These are phyloP conservation scores for Daldinia decipiens DNA, from an alignment of 495 filamentous ascomycete genomes.

Conservation along the genomic window DNA sequence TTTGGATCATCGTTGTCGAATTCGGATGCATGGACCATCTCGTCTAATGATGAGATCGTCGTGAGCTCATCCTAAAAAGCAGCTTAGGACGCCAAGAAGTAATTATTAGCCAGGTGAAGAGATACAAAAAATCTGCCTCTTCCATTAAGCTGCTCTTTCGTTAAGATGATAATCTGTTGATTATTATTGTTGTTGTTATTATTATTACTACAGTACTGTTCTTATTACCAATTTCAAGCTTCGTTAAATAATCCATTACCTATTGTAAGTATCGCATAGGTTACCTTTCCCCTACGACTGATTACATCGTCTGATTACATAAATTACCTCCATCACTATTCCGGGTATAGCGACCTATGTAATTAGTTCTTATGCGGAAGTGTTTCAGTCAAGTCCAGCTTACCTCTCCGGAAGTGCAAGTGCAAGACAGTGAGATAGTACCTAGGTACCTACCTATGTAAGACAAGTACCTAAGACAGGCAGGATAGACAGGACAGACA, in stretches of 20 bases:
- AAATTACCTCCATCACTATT: background rate
- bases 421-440: background rate
- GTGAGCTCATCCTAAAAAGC: slow-evolving; percentile 38
- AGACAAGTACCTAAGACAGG: background rate
- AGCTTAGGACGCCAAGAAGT: slow-evolving; percentile 39
- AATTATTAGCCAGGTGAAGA: slow-evolving; percentile 21
- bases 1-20: slow-evolving; percentile 43
- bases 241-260: background rate
- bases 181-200: too few relatives aligned
- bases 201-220: background rate
- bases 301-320: background rate
- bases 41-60: slow-evolving; percentile 43
- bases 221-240: too few relatives aligned
- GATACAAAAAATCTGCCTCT: slow-evolving; percentile 17
- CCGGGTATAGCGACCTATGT: background rate
- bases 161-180: background rate
- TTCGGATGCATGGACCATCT: slow-evolving; percentile 24
- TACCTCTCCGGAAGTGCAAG: slow-evolving; percentile 7
- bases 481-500: background rate
- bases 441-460: too few relatives aligned
- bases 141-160: slow-evolving; percentile 16
- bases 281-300: background rate
- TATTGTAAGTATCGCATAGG: background rate
- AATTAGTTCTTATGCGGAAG: slow-evolving; percentile 8
- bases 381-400: slow-evolving; percentile 9